phyloP scores from a whole-genome alignment of 371 early-diverging fungal species.

The Massospora cicadina region DNA sequence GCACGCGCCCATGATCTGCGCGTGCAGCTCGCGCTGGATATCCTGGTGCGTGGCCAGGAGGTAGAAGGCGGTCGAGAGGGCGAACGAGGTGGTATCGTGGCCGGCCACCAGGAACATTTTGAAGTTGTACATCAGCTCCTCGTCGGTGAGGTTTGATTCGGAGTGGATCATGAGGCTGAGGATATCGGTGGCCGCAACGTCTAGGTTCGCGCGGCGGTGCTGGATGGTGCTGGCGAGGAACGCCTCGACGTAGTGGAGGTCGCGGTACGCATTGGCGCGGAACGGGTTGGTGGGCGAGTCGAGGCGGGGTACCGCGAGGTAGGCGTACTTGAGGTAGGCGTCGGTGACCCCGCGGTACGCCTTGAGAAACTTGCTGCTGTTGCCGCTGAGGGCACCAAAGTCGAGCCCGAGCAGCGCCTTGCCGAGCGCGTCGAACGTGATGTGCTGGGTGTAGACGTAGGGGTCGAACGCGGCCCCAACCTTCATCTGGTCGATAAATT shows the following conservation, averaged over 20 bases:
- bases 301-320: not conserved
- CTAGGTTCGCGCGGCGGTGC: not conserved
- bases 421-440: not conserved
- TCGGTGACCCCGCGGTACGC: not conserved
- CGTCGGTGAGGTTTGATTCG: not conserved
- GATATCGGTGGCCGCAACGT: not conserved
- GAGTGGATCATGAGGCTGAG: not conserved
- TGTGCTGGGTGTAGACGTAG: not conserved
- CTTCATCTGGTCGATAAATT: not conserved
- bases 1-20: not conserved
- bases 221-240: not conserved
- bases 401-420: not conserved
- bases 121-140: not conserved
- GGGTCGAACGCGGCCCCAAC: not conserved
- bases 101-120: constrained; percentile 9
- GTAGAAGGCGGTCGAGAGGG: constrained; percentile 4
- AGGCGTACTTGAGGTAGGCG: not conserved
- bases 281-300: constrained; percentile 3
- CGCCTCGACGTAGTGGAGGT: not conserved
- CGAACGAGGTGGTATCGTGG: constrained; percentile 8
- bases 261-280: not conserved
- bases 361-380: not conserved
- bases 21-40: not conserved
- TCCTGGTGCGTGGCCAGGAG: constrained; percentile 9
- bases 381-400: not conserved